Base-by-base conservation (phyloP, 345 rosid genomes). In the Gossypium arboreum region DNA sequence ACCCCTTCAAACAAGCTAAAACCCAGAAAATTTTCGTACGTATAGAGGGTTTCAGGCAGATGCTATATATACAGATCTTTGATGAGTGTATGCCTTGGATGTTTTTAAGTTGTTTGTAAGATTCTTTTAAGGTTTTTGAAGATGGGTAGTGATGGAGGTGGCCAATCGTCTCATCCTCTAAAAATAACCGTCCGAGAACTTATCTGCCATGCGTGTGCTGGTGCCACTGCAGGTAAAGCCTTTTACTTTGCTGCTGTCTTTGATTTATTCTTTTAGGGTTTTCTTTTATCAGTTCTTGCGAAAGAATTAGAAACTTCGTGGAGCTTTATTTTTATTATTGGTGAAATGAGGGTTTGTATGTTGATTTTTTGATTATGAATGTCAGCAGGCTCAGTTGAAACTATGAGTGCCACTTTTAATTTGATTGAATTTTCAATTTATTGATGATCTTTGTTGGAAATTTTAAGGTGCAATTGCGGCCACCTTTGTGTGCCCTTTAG, bases 401-500 rank as follows among this genome's bases (percentile, higher is more conserved):
- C 20, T 18, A 18, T 56, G 25, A 56, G 27, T 18, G 24, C 20
- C 60, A 4, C 61, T 43, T 57, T 34, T 65, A 39, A 29, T 74
- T 62, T 50, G 5, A 18, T 9, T 6, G 44, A 25, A 2, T 15
- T 63, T 50, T 34, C 17, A 41, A 17, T 64, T 63, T 39, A 39
- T 39, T 20, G 20, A 51, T 63, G 8, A 7, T 29, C 55, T 74
- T 74, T 10, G 25, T 34, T 75, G 56, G 18, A 52, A 34, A 66
- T 61, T 78, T 22, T 75, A 81, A 95, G 99, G 99, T 75, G 93
- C 93, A 78, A 83, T 95, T 76, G 97, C 98, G 0, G 99, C 99
- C 27, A 90, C 98, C 61, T 93, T 93, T 39, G 84, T 95, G 81
- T 93, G 98, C 56, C 97, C 99, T 27, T 89, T 95, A 84, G 97